A percentile compares a stretch with the other conserved stretches of the same genome.
Evolutionary conservation across 2,329 filamentous ascomycete species (phyloP).

Genomic region (Dothistroma septosporum): DNA sequence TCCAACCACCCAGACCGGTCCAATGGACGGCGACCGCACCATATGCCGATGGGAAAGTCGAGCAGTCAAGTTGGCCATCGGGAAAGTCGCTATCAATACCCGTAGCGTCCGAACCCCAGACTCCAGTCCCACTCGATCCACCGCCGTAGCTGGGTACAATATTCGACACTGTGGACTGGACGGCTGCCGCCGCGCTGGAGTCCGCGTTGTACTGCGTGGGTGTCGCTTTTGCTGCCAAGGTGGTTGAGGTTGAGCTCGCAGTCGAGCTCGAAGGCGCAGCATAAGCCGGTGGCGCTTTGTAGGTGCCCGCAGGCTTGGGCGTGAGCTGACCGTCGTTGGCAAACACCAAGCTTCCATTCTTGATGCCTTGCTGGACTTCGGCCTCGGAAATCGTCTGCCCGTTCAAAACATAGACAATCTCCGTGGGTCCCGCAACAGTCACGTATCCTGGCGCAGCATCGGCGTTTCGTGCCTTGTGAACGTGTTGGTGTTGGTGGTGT

Average conservation of each 20-base stretch:
- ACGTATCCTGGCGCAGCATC: slow-evolving; percentile 44
- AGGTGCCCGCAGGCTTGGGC: slow-evolving; percentile 34
- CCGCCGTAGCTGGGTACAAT: slow-evolving; percentile 1
- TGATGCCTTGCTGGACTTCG: slow-evolving; percentile 68
- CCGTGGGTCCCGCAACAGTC: slow-evolving; percentile 57
- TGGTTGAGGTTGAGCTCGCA: background rate
- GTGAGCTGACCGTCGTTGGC: slow-evolving; percentile 47
- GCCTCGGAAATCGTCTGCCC: slow-evolving; percentile 57
- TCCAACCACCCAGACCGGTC: slow-evolving; percentile 70
- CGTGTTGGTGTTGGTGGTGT: slow-evolving; percentile 58
- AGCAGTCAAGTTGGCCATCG: slow-evolving; percentile 67
- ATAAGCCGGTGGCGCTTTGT: slow-evolving; percentile 8
- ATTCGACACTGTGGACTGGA: background rate
- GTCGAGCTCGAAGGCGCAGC: slow-evolving; percentile 25
- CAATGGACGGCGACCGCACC: slow-evolving; percentile 70
- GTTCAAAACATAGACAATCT: slow-evolving; percentile 68
- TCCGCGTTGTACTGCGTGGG: background rate
- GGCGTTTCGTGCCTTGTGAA: slow-evolving; percentile 53
- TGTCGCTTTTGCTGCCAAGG: background rate
- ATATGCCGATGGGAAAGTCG: slow-evolving; percentile 71
- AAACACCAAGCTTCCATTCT: slow-evolving; percentile 62
- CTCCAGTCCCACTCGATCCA: background rate
- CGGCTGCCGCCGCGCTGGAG: slow-evolving; percentile 7
- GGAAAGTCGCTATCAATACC: slow-evolving; percentile 69
- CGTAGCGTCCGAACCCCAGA: slow-evolving; percentile 31